Percentiles rank a stretch among this genome's conserved stretches.
phyloP scores from a whole-genome alignment of 768 basidiomycete genomes.

The Mycena olivaceomarginata region DNA sequence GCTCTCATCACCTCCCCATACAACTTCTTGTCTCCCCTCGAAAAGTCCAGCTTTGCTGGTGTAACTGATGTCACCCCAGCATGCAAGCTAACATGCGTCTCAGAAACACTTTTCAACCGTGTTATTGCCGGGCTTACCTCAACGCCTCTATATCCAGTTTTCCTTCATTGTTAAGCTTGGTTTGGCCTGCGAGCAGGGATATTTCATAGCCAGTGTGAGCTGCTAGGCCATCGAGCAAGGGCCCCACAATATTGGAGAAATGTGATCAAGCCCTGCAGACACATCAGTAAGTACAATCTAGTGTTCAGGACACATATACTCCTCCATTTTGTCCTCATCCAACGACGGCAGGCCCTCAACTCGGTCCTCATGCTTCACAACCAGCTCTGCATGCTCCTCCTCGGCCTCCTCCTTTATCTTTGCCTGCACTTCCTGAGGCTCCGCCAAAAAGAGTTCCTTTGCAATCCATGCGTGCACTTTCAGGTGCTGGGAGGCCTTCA shows the following conservation, averaged over 20 bases:
- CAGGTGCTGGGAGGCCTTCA: neutral
- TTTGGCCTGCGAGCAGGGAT: no score
- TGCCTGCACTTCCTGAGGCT: neutral
- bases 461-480: neutral
- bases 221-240: no score
- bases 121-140: no score
- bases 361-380: conserved; percentile 1
- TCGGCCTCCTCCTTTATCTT: neutral
- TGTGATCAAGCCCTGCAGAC: conserved; percentile 11
- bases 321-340: neutral
- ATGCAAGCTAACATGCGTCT: no score
- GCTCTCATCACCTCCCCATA: no score
- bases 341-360: neutral
- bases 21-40: no score
- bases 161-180: no score
- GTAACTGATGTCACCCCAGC: no score
- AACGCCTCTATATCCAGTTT: no score
- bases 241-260: neutral
- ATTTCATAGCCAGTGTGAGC: no score
- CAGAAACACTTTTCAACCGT: no score
- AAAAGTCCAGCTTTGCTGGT: no score
- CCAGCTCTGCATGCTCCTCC: neutral
- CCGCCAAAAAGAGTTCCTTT: neutral
- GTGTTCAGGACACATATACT: neutral
- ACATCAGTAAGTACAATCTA: neutral